Evolutionary conservation across 495 filamentous ascomycete genomes (phyloP), one percentile per base, ranked within the genome.

Genomic region (Terfezia claveryi): DNA sequence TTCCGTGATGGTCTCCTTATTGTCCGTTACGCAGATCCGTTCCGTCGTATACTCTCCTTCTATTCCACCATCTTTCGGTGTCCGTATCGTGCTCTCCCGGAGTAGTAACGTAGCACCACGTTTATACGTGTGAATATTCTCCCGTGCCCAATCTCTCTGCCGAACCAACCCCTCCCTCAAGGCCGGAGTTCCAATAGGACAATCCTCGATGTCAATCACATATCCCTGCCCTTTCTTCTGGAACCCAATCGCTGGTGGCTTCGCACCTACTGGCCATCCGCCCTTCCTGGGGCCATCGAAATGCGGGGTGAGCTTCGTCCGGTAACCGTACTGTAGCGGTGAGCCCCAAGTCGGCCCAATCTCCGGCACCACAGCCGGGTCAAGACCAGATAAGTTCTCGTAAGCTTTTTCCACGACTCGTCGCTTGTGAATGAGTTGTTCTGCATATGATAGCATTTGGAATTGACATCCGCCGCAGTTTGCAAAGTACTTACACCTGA

Each of bases 221-320:
- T 68, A 70, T 49, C 79, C 70, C 20, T 72, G 75, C 16, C 80
- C 80, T 67, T 95, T 95, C 53, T 73, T 72, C 66, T 81, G 86
- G 68, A 92, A 98, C n/a, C 91, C 91, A 65, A 98, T 87, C 4
- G 83, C 73, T 0, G 91, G 91, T 4, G 81, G 72, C 10, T 62
- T 68, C 16, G 64, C 66, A 16, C 67, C 70, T 12, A 70, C 67
- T 20, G 56, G 54, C 23, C 59, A 65, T 10, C 59, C 62, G 1
- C 62, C 62, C 38, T 11, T 58, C 17, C 63, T 50, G 2, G 85
- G 84, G 0, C 74, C 80, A 62, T 91, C 80, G 59, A 95, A 98
- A 67, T 98, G 91, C 1, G 91, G 91, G 6, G 91, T 96, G 38
- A 98, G 73, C 66, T 98, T 98, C 11, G 91, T 98, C 38, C 91